These are phyloP conservation scores for Candida orba DNA, from an alignment of 805 yeast species.

Conservation along the genomic window DNA sequence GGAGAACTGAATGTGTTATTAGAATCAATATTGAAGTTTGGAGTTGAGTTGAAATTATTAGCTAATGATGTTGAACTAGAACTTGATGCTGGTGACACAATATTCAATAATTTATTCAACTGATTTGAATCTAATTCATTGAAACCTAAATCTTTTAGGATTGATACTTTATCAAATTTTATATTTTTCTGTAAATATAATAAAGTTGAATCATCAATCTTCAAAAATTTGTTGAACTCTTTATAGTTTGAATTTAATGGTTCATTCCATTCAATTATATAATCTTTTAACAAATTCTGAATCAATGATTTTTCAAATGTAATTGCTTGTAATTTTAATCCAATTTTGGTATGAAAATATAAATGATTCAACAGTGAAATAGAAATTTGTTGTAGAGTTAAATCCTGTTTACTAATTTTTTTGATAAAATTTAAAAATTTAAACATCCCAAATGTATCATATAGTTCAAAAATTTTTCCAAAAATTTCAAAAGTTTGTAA, in stretches of 20 bases:
- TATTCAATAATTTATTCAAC: conserved; percentile 1
- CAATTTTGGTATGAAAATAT: conserved; percentile 15
- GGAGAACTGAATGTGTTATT: too few species aligned
- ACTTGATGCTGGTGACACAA: conserved; percentile 7
- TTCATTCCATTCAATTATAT: conserved; percentile 29
- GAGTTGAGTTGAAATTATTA: conserved; percentile 26
- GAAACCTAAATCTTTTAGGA: conserved; percentile 6
- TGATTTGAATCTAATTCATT: neutral
- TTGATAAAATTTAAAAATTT: conserved; percentile 29
- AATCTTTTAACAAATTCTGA: conserved; percentile 16
- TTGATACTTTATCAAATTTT: conserved; percentile 3
- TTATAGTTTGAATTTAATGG: conserved; percentile 22
- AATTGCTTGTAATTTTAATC: conserved; percentile 8
- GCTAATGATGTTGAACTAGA: conserved; percentile 1
- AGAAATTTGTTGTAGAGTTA: conserved; percentile 27
- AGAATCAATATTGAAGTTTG: conserved; percentile 1
- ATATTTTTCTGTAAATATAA: neutral
- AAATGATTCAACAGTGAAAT: conserved; percentile 26
- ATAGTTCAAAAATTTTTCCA: conserved; percentile 29
- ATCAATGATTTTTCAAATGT: conserved; percentile 21
- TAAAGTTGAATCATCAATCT: neutral
- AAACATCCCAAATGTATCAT: conserved; percentile 30
- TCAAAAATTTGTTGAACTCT: conserved; percentile 6
- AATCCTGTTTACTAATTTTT: conserved; percentile 27
- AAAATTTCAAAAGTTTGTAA: conserved; percentile 20